These are phyloP conservation scores for Coniochaeta prunicola DNA, from an alignment of 2,329 filamentous ascomycete species.

Conservation along the genomic window DNA sequence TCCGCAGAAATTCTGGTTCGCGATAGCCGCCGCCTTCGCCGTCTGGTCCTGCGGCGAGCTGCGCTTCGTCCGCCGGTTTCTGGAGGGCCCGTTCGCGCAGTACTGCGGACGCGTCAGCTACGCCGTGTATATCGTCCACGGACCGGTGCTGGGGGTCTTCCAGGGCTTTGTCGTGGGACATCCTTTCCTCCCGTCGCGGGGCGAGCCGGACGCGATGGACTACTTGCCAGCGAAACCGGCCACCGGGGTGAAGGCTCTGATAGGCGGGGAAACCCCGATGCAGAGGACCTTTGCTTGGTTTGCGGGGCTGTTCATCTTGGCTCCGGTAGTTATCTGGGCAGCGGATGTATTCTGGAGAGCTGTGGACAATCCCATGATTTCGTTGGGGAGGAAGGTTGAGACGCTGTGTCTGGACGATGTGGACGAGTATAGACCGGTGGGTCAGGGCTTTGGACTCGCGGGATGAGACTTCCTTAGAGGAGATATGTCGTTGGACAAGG, in stretches of 20 bases:
- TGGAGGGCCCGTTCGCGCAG: slow-evolving; percentile 40
- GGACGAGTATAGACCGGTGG: slow-evolving; percentile 7
- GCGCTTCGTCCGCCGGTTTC: slow-evolving; percentile 24
- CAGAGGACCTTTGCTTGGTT: slow-evolving; percentile 26
- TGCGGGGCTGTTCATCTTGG: slow-evolving; percentile 27
- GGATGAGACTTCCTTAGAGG: slow-evolving; percentile 5
- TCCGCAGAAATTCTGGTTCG: slow-evolving; percentile 31
- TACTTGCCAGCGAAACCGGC: slow-evolving; percentile 16
- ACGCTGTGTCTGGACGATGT: slow-evolving; percentile 14
- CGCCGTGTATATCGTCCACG: slow-evolving; percentile 52
- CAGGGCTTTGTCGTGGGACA: slow-evolving; percentile 21
- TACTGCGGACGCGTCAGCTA: slow-evolving; percentile 52
- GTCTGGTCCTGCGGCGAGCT: slow-evolving; percentile 32
- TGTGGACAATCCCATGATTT: slow-evolving; percentile 38
- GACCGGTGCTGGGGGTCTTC: slow-evolving; percentile 35
- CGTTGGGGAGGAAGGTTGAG: slow-evolving; percentile 20
- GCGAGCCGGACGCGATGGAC: slow-evolving; percentile 12
- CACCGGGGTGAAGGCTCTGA: slow-evolving; percentile 22
- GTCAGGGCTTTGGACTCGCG: slow-evolving; percentile 14
- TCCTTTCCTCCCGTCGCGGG: slow-evolving; percentile 13
- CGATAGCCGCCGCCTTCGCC: slow-evolving; percentile 21
- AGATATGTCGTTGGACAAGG: neutral
- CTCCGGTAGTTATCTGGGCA: slow-evolving; percentile 38
- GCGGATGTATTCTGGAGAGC: slow-evolving; percentile 53
- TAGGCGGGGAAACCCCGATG: slow-evolving; percentile 19